Percentiles rank a stretch among this genome's conserved stretches.
Evolutionary conservation across 2,329 filamentous ascomycete genomes (phyloP).

Genomic region (Exophiala xenobiotica): DNA sequence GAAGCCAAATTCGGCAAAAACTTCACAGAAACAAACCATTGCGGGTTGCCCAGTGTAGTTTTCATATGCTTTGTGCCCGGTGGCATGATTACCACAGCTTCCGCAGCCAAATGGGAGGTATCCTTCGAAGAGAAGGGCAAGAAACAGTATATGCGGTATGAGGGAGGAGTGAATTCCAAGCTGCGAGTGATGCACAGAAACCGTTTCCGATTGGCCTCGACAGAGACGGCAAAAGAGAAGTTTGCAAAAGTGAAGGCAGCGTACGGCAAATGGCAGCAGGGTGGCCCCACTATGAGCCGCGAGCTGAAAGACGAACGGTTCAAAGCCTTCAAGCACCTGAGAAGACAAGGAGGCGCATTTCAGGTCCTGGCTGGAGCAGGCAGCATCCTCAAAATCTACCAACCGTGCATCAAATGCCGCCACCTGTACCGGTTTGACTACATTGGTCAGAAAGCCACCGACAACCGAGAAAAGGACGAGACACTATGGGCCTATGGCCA

Average conservation of each 20-base stretch:
- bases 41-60: conserved; percentile 8
- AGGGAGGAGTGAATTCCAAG: neutral
- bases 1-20: conserved; percentile 8
- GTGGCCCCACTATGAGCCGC: neutral
- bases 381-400: conserved; percentile 8
- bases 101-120: conserved; percentile 2
- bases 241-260: neutral
- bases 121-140: neutral
- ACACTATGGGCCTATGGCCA: neutral
- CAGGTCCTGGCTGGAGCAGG: conserved; percentile 3
- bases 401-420: conserved; percentile 7
- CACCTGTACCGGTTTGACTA: conserved; percentile 3
- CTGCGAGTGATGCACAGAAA: too few species aligned
- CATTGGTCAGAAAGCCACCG: neutral
- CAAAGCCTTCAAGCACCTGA: neutral
- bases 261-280: neutral
- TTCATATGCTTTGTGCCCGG: conserved; percentile 1
- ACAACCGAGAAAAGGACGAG: neutral
- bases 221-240: neutral
- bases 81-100: conserved; percentile 9
- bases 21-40: conserved; percentile 6
- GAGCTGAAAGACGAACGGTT: neutral
- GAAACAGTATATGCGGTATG: neutral
- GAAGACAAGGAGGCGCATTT: neutral
- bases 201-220: neutral